Evolutionary conservation across 2,329 filamentous ascomycete genomes (phyloP), one percentile per base, ranked within the genome.

Genomic region (Cladosporium colombiae): DNA sequence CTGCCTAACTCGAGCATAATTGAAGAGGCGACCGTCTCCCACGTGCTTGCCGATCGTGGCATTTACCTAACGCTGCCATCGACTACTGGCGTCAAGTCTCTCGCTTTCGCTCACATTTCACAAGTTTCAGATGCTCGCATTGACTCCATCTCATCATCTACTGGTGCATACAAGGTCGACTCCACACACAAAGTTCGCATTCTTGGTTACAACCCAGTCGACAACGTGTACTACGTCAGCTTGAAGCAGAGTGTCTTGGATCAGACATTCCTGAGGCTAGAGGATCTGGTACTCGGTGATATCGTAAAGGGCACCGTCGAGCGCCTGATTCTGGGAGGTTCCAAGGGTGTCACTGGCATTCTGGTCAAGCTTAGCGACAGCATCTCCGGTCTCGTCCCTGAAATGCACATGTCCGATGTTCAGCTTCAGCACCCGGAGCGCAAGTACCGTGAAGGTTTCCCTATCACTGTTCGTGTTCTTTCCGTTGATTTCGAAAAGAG

Each of bases 351-450:
- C 49, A 88, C 87, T 66, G 93, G 93, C 29, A 79, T 99, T 33
- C 86, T 98, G 29, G 85, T 98, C 61, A 91, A 91, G 72, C 80
- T 99, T 61, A 89, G 92, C 10, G 92, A 97, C 50, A 91, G 91
- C 55, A 92, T 99, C 70, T 89, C 87, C 60, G 95, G 93, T n/a
- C 85, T 97, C 65, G 93, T 98, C 2, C 87, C 93, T 3, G 91
- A 94, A 74, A 88, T 89, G 75, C 96, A 99, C 75, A 83, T 99
- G 72, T 90, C 95, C 55, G 96, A 99, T 76, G 86, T 95, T 16
- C 88, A 88, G 67, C 83, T 99, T 27, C 91, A 95, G 74, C 91
- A 97, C 73, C 95, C 95, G 0, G 95, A 99, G 78, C 96, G 94
- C 82, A 98, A 97, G 76, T 99, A 97, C 79, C 87, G 91, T 67